Percentiles rank a stretch among this genome's conserved stretches.
Conservation (phyloP, 2,329 filamentous ascomycete species). For the Aspergillus cejpii region DNA sequence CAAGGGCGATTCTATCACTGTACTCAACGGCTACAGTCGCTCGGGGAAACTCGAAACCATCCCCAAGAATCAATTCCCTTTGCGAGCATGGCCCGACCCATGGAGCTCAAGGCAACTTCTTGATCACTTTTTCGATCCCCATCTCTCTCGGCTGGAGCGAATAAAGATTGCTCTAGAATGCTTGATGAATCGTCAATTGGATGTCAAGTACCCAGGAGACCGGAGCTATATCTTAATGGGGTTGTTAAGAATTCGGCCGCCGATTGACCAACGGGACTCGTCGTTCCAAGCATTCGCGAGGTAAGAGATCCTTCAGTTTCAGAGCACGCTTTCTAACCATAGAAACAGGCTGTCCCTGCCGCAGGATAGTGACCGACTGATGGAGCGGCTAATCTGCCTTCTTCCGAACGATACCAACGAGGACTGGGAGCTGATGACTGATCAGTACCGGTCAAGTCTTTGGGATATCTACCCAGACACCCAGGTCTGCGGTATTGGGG, state of each 20-base stretch:
- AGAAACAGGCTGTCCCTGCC: slow-evolving; percentile 43
- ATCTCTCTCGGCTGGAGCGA: slow-evolving; percentile 40
- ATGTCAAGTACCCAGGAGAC: slow-evolving; percentile 36
- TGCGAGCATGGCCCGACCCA: slow-evolving; percentile 37
- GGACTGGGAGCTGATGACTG: slow-evolving; percentile 38
- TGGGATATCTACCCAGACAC: slow-evolving; percentile 43
- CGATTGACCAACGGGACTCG: slow-evolving; percentile 35
- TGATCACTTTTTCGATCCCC: slow-evolving; percentile 42
- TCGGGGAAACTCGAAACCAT: no score
- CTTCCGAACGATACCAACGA: slow-evolving; percentile 27
- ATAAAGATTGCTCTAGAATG: slow-evolving; percentile 39
- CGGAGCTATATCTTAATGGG: slow-evolving; percentile 46
- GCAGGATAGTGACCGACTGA: slow-evolving; percentile 42
- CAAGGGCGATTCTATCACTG: slow-evolving; percentile 25
- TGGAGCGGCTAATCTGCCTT: slow-evolving; percentile 44
- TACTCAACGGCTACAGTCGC: slow-evolving; percentile 25
- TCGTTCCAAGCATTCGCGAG: slow-evolving; percentile 46
- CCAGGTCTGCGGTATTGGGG: slow-evolving; percentile 38
- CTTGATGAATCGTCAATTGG: slow-evolving; percentile 35
- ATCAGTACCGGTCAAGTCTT: slow-evolving; percentile 39
- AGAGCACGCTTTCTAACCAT: no score
- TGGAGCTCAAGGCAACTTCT: slow-evolving; percentile 38
- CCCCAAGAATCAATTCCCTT: neutral
- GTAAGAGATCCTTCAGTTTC: no score
- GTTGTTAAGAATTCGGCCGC: slow-evolving; percentile 37